Percentiles rank a stretch among this genome's conserved stretches.
Conservation (phyloP, 164 flowering plant species). For the Cinnamomum micranthum region DNA sequence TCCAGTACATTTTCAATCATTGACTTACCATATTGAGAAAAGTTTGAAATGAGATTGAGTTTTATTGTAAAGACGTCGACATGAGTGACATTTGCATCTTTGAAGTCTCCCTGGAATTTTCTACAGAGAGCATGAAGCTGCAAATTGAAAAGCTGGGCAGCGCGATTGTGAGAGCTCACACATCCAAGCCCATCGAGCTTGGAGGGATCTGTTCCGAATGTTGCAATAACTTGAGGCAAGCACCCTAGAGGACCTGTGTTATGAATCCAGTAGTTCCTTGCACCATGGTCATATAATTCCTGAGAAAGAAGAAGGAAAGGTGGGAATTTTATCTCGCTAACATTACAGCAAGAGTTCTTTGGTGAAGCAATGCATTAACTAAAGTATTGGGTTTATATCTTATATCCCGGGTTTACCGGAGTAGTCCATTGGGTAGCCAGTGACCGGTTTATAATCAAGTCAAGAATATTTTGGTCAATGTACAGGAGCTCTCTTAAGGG, state of each 20-base stretch:
- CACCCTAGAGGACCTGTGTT: conserved; percentile 96
- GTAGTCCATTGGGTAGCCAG: too few relatives aligned
- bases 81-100: conserved; percentile 63
- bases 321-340: background rate
- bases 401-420: too few relatives aligned
- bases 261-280: conserved; percentile 88
- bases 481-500: too few relatives aligned
- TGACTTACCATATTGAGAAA: conserved; percentile 64
- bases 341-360: too few relatives aligned
- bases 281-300: conserved; percentile 77
- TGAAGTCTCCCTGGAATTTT: conserved; percentile 49
- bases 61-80: conserved; percentile 77
- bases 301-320: conserved; percentile 13
- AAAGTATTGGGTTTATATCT: too few relatives aligned
- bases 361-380: too few relatives aligned
- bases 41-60: conserved; percentile 64
- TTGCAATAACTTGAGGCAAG: conserved; percentile 76
- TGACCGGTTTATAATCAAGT: too few relatives aligned
- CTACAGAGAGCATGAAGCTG: conserved; percentile 76
- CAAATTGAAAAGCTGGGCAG: conserved; percentile 74
- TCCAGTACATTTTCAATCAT: background rate
- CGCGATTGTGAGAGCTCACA: conserved; percentile 70
- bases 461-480: too few relatives aligned
- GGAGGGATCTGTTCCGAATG: conserved; percentile 74
- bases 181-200: conserved; percentile 88